Conservation (phyloP, 495 filamentous ascomycete genomes). For the Penicillium roqueforti region DNA sequence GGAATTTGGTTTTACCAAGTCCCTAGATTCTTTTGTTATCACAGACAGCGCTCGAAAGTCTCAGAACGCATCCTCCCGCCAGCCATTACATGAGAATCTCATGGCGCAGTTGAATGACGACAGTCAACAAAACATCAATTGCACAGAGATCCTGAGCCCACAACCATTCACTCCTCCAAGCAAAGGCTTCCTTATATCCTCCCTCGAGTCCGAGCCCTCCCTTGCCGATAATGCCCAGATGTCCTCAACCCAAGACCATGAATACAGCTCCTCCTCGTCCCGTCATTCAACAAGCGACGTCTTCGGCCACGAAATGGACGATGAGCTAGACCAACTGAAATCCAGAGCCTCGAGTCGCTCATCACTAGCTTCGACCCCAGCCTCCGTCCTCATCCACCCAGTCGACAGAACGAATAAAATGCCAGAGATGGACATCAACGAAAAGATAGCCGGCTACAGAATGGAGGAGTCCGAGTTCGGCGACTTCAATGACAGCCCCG, state of each 20-base stretch:
- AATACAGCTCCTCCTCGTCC: slow-evolving; percentile 37
- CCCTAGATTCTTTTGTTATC: not conserved
- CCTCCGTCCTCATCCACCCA: slow-evolving; percentile 34
- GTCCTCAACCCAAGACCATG: slow-evolving; percentile 26
- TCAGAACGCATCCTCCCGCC: slow-evolving; percentile 1
- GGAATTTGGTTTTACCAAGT: not conserved
- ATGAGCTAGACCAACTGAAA: slow-evolving; percentile 27
- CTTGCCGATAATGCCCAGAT: slow-evolving; percentile 21
- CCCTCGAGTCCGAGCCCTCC: slow-evolving; percentile 18
- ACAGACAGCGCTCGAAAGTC: not conserved
- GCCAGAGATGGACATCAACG: slow-evolving; percentile 11
- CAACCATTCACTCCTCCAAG: slow-evolving; percentile 18
- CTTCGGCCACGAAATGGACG: slow-evolving; percentile 28
- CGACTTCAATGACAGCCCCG: slow-evolving; percentile 17
- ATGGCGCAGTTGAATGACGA: slow-evolving; percentile 25
- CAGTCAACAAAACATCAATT: slow-evolving; percentile 3
- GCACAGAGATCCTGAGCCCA: slow-evolving; percentile 24
- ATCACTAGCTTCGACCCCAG: slow-evolving; percentile 41
- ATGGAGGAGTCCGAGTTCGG: slow-evolving; percentile 27
- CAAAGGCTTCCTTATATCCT: slow-evolving; percentile 20
- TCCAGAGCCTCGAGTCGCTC: slow-evolving; percentile 43
- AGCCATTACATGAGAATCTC: not conserved
- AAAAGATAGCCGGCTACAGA: slow-evolving; percentile 20
- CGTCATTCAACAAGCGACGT: slow-evolving; percentile 32
- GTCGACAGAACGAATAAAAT: slow-evolving; percentile 22